Evolutionary conservation across 2,329 filamentous ascomycete species (phyloP), one percentile per base, ranked within the genome.

Genomic region (Verticillium nubilum): DNA sequence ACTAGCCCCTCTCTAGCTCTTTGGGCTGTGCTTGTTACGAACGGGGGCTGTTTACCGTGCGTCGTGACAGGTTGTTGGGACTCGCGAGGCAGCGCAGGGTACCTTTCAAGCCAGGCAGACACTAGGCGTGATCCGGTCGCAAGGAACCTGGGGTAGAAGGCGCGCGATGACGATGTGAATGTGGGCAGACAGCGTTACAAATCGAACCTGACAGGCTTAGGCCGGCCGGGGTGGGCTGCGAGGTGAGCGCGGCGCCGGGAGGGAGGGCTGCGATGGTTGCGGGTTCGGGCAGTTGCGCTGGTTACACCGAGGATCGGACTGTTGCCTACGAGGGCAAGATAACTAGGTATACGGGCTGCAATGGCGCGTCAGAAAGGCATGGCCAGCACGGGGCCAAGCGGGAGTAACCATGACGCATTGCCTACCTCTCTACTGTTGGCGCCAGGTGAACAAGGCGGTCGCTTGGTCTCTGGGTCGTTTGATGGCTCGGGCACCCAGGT

Each of bases 351-450:
- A 60, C 58, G 58, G 61, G 68, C 72, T 75, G 72, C 70, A 73
- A 64, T 72, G 67, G 68, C 70, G 72, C 70, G 73, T 75, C 70
- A 75, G 72, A 73, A 64, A 64, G 64, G 60, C 42, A 47, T 12
- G 42, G 42, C 42, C 42, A 23, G 42, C 29, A 47, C n/a, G 17
- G 42, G 42, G 33, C 33, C 42, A 47, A 47, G 42, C 42, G 42
- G 42, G 42, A 47, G 42, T 47, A 19, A 47, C 42, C 42, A 23
- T 47, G 5, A 47, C n/a, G n/a, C n/a, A n/a, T n/a, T n/a, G 42
- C 42, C 3, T 47, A 47, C 42, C 42, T 23, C 37, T 50, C 9
- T 23, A 19, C n/a, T 50, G 42, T 50, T 50, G n/a, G 42, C 42
- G 19, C n/a, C 9, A 23, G 29, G 54, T 27, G 42, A 56, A 35